A percentile compares a stretch with the other conserved stretches of the same genome.
Evolutionary conservation across 129 eudicot genomes (phyloP).

Genomic region (Flaveria ramosissima): DNA sequence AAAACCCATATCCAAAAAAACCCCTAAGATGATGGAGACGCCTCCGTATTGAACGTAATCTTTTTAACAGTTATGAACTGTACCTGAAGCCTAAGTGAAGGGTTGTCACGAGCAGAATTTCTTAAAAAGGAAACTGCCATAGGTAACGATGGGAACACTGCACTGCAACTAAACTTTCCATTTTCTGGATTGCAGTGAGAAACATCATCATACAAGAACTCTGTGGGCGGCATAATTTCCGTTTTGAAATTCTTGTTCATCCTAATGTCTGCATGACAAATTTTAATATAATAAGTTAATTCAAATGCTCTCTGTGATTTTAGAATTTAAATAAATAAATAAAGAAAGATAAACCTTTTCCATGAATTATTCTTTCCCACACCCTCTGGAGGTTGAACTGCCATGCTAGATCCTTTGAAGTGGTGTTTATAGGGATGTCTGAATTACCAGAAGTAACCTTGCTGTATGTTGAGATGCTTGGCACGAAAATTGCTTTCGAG

Average conservation of each 20-base stretch:
- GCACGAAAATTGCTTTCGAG: slow-evolving; percentile 82
- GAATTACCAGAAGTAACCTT: slow-evolving; percentile 85
- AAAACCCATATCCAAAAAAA: slow-evolving; percentile 2
- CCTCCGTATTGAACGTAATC: neutral
- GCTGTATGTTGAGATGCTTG: slow-evolving; percentile 76
- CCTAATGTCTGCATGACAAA: slow-evolving; percentile 39
- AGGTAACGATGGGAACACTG: slow-evolving; percentile 77
- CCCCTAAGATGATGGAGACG: neutral
- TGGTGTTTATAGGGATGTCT: slow-evolving; percentile 43
- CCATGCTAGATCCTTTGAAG: slow-evolving; percentile 74
- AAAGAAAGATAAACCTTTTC: slow-evolving; percentile 53
- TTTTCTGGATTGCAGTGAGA: slow-evolving; percentile 46
- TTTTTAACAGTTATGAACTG: neutral
- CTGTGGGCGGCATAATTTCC: slow-evolving; percentile 36
- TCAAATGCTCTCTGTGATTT: neutral
- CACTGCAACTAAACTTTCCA: slow-evolving; percentile 59
- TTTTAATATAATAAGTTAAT: neutral
- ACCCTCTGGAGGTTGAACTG: slow-evolving; percentile 74
- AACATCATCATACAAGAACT: slow-evolving; percentile 45
- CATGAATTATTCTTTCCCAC: slow-evolving; percentile 73
- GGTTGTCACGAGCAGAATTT: slow-evolving; percentile 62
- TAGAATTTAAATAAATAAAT: slow-evolving; percentile 1
- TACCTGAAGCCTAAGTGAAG: slow-evolving; percentile 81
- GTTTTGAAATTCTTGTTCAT: slow-evolving; percentile 31
- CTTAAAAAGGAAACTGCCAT: slow-evolving; percentile 74